A percentile compares a stretch with the other conserved stretches of the same genome.
phyloP scores from a whole-genome alignment of 208 protist genomes.

The Crithidia brevicula region DNA sequence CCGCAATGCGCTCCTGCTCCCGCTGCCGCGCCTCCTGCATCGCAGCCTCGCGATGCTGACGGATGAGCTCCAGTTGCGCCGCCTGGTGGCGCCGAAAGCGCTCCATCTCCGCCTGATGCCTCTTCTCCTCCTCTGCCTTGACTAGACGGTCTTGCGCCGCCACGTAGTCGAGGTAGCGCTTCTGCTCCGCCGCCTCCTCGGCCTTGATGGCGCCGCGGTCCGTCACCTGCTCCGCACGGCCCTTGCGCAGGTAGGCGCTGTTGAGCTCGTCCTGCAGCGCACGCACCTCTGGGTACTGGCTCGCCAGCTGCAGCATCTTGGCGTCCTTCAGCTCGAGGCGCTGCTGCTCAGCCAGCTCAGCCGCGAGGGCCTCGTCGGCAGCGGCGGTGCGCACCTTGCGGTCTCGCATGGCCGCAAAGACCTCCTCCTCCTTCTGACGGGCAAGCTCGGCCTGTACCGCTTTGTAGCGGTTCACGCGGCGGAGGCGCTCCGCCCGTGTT shows the following conservation, averaged over 20 bases:
- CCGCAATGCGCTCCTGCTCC: slow-evolving; percentile 84
- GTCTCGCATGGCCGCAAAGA: slow-evolving; percentile 56
- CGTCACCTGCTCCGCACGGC: slow-evolving; percentile 74
- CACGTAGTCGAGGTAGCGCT: slow-evolving; percentile 61
- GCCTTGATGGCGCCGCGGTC: slow-evolving; percentile 49
- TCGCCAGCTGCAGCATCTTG: slow-evolving; percentile 91
- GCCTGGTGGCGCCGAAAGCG: slow-evolving; percentile 76
- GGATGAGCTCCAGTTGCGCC: slow-evolving; percentile 80
- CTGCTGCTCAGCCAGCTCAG: slow-evolving; percentile 82
- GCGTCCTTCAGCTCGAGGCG: slow-evolving; percentile 65
- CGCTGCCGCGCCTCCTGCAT: slow-evolving; percentile 63
- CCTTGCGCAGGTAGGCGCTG: slow-evolving; percentile 78
- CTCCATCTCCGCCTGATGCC: slow-evolving; percentile 60
- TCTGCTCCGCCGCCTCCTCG: slow-evolving; percentile 58
- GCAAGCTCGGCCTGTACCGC: slow-evolving; percentile 86
- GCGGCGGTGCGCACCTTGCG: slow-evolving; percentile 53
- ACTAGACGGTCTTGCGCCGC: slow-evolving; percentile 48
- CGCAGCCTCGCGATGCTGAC: slow-evolving; percentile 57
- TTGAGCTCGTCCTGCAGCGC: slow-evolving; percentile 74
- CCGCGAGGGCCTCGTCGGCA: slow-evolving; percentile 75
- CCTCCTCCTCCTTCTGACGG: slow-evolving; percentile 73
- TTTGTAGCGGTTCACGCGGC: slow-evolving; percentile 87
- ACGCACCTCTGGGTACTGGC: slow-evolving; percentile 81
- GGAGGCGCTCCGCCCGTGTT: slow-evolving; percentile 78
- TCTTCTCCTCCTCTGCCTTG: slow-evolving; percentile 66